phyloP scores from a whole-genome alignment of 2,329 filamentous ascomycete species.

The Bimuria novae-zelandiae region DNA sequence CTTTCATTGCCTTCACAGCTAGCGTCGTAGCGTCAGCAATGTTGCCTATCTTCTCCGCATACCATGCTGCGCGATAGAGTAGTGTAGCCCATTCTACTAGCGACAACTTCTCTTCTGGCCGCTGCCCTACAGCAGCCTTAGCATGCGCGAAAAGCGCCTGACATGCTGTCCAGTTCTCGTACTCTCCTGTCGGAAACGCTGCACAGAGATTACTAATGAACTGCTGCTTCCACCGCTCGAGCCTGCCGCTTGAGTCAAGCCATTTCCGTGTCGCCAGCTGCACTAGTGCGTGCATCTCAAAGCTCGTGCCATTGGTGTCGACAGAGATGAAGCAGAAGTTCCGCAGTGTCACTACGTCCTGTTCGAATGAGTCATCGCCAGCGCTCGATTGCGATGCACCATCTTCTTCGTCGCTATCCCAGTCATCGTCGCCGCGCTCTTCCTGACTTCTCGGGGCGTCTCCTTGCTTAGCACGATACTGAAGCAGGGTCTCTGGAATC shows the following conservation, averaged over 20 bases:
- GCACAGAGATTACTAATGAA: constrained; percentile 33
- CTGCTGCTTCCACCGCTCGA: constrained; percentile 35
- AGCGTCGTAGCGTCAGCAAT: background rate
- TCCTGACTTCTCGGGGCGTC: background rate
- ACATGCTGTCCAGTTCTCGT: constrained; percentile 42
- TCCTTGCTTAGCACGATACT: background rate
- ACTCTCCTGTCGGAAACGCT: constrained; percentile 32
- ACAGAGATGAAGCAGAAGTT: background rate
- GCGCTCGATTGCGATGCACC: constrained; percentile 12
- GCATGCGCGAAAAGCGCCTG: constrained; percentile 39
- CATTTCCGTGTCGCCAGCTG: constrained; percentile 38
- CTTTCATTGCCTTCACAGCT: background rate
- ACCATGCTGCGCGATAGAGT: background rate
- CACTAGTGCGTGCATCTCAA: constrained; percentile 36
- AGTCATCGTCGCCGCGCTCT: background rate
- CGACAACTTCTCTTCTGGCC: background rate
- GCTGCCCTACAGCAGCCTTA: constrained; percentile 4
- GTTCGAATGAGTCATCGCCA: background rate
- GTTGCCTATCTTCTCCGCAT: background rate
- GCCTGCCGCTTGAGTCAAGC: constrained; percentile 17
- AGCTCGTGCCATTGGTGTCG: background rate
- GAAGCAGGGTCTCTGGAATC: constrained; percentile 32
- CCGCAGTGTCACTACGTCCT: background rate
- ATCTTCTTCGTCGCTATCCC: background rate
- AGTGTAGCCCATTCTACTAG: background rate